A percentile compares a stretch with the other conserved stretches of the same genome.
Evolutionary conservation across 73 alveolate species (phyloP).

Genomic region (Blepharisma japonicum): DNA sequence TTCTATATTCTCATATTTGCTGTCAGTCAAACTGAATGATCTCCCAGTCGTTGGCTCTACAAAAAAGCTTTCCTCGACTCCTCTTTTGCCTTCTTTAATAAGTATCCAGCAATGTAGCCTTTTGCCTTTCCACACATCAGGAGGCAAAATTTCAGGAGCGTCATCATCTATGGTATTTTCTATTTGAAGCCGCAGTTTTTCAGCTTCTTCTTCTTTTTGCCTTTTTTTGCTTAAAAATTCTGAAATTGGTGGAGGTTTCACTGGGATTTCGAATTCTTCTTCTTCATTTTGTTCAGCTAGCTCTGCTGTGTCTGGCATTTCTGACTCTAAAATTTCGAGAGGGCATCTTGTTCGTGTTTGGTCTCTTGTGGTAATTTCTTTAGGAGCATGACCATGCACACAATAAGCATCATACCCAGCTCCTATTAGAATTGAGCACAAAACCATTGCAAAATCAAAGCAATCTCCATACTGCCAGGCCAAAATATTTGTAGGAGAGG

Average conservation of each 20-base stretch:
- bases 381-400: slow-evolving; percentile 95
- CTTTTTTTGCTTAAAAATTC: slow-evolving; percentile 58
- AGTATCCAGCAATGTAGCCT: slow-evolving; percentile 97
- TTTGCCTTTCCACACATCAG: slow-evolving; percentile 72
- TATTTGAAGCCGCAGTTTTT: slow-evolving; percentile 46
- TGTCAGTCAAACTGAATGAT: slow-evolving; percentile 62
- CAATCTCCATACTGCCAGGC: slow-evolving; percentile 94
- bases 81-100: slow-evolving; percentile 82
- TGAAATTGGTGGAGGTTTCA: slow-evolving; percentile 66
- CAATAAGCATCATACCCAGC: slow-evolving; percentile 97
- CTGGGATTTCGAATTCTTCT: slow-evolving; percentile 59
- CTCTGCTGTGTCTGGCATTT: slow-evolving; percentile 29
- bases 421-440: slow-evolving; percentile 88
- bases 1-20: slow-evolving; percentile 91
- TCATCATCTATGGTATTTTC: slow-evolving; percentile 90
- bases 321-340: not conserved
- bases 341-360: slow-evolving; percentile 70
- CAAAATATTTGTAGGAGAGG: slow-evolving; percentile 92
- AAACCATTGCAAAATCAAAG: slow-evolving; percentile 85
- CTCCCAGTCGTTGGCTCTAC: slow-evolving; percentile 98
- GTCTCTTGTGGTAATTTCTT: slow-evolving; percentile 81
- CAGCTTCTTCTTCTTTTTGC: slow-evolving; percentile 52
- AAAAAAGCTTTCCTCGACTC: slow-evolving; percentile 67
- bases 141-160: slow-evolving; percentile 77
- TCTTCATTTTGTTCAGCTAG: slow-evolving; percentile 45